Evolutionary conservation across 495 filamentous ascomycete species (phyloP).

Genomic region (Elaphomyces granulatus): DNA sequence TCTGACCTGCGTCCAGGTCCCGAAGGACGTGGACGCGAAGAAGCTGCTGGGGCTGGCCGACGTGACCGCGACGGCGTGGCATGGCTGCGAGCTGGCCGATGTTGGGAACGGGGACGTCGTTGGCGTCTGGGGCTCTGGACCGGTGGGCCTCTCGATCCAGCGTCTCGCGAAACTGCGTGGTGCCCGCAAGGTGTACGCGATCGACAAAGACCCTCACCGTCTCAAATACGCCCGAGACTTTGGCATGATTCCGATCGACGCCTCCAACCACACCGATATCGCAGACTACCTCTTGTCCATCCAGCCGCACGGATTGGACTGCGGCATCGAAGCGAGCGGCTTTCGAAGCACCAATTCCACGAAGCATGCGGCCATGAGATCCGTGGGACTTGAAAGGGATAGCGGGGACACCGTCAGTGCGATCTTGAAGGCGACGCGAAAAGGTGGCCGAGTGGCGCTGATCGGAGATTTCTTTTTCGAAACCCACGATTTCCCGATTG

Average conservation of each 20-base stretch:
- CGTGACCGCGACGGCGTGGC: conserved; percentile 25
- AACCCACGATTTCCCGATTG: conserved; percentile 18
- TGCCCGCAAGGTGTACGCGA: conserved; percentile 18
- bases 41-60: conserved; percentile 27
- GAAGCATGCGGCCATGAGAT: conserved; percentile 14
- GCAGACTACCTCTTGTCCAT: conserved; percentile 17
- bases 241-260: conserved; percentile 17
- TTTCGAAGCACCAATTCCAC: conserved; percentile 15
- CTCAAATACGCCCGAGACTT: conserved; percentile 14
- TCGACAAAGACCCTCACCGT: conserved; percentile 19
- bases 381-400: conserved; percentile 15
- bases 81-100: conserved; percentile 19
- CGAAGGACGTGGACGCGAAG: conserved; percentile 39
- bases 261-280: conserved; percentile 13
- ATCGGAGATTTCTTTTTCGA: conserved; percentile 21
- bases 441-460: conserved; percentile 20
- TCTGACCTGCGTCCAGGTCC: conserved; percentile 17
- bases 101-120: conserved; percentile 24
- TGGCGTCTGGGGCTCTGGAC: conserved; percentile 31
- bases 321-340: conserved; percentile 22
- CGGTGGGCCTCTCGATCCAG: conserved; percentile 16
- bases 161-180: conserved; percentile 15
- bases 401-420: conserved; percentile 15
- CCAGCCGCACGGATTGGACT: conserved; percentile 20
- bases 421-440: conserved; percentile 18